Conservation (phyloP, 2,329 filamentous ascomycete species). For the Thielaviopsis cerberus region DNA sequence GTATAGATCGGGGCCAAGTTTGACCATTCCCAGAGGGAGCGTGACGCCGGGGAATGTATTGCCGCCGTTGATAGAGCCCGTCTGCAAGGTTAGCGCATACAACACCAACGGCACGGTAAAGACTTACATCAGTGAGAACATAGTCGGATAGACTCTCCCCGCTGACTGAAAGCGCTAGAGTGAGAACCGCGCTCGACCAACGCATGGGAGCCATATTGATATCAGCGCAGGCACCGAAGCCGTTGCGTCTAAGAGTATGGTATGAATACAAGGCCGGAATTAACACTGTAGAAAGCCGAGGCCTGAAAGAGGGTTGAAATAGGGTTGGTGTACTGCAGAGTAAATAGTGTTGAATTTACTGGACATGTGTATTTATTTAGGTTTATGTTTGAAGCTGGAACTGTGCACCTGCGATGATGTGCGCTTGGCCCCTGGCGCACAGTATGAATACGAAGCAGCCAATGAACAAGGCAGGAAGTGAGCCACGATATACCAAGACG, state of each 20-base stretch:
- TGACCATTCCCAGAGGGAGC: constrained; percentile 29
- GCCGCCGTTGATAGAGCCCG: constrained; percentile 26
- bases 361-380: no score
- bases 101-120: not conserved
- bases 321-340: no score
- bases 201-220: not conserved
- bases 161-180: not conserved
- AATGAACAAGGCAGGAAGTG: not conserved
- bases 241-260: not conserved
- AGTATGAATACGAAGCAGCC: not conserved
- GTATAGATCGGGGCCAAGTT: constrained; percentile 31
- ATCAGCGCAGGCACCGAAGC: not conserved
- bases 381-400: not conserved
- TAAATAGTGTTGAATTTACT: no score
- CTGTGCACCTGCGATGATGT: not conserved
- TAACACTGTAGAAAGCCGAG: no score
- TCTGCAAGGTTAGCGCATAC: constrained; percentile 18
- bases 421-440: not conserved
- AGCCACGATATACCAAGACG: not conserved
- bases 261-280: not conserved
- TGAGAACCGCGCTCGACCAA: not conserved
- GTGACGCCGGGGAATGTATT: constrained; percentile 33
- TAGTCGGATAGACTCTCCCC: constrained; percentile 17
- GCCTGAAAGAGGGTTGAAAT: no score
- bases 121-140: constrained; percentile 20